Evolutionary conservation across 768 basidiomycete genomes (phyloP), one percentile per base, ranked within the genome.

Genomic region (Hericium erinaceus): DNA sequence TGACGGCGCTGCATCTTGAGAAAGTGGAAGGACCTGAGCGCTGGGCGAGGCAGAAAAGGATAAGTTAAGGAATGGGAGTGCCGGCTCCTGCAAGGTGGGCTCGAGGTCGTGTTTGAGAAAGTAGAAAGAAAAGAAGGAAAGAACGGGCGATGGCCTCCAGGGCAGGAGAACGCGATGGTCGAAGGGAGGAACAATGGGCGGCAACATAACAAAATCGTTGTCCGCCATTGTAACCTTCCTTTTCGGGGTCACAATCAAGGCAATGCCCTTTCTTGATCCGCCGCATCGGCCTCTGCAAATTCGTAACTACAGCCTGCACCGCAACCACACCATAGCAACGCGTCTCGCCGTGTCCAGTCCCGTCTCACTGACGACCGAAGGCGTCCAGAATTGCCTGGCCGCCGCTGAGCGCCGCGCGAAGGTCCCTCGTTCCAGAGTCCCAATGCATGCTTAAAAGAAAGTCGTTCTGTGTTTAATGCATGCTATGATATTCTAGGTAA

Each of bases 11-110:
- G 64, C 70, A 72, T 72, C 52, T 60, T 66, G 62, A 58, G 49
- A 60, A 40, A 57, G 49, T 39, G 63, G 55, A 51, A 51, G 2
- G 49, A 51, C 49, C 44, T 46, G 44, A 46, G 44, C 44, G 44
- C 44, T 46, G 44, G 44, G 44, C 44, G 44, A 46, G 58, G 46
- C 60, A 59, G 52, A 54, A 57, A 57, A 41, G 52, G 57, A 63
- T 56, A 51, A 60, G 60, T 53, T n/a, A 39, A 65, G n/a, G 58
- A 70, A 59, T 52, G 67, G 33, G 67, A 74, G 74, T 69, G 67
- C 74, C 72, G 63, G 74, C 74, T 74, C 74, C 73, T 66, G 63
- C 52, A 50, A 56, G 57, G 50, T 60, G 63, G 59, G 57, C 55
- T 68, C 54, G 58, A 57, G 56, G 59, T 64, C 61, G 57, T 41